Evolutionary conservation across 2,329 filamentous ascomycete species (phyloP), one percentile per base, ranked within the genome.

Genomic region (Xylaria multiplex): DNA sequence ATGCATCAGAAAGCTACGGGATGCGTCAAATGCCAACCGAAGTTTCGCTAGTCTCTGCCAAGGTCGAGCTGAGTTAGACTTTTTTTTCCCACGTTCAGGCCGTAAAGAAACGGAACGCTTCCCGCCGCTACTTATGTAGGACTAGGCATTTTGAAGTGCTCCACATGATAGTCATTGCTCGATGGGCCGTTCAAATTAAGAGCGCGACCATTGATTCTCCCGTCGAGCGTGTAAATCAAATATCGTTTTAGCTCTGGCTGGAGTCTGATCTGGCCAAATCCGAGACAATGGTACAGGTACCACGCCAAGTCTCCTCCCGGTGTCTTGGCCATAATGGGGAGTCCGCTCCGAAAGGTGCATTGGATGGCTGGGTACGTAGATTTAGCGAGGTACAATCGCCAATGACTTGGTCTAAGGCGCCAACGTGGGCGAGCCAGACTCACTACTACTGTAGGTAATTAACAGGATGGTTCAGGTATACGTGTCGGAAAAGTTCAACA

Each of bases 61-160:
- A 62, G 57, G 19, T 16, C 40, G 53, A 62, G 62, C 62, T 65
- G 65, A 56, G 35, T 19, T 49, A 19, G 49, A 46, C 37, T 7
- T 40, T 7, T 40, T 45, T 8, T 13, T 64, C 19, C 19, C 32
- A 13, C 42, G 32, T 27, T 24, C 14, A 19, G 14, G 22, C 46
- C 14, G n/a, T 32, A 42, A 13, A 14, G 5, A 42, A 30, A 37
- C n/a, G 16, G 49, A 14, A 22, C n/a, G 9, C 22, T 59, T 59
- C 35, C 43, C 24, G 49, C 30, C 45, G 11, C 37, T 50, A n/a
- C 54, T 14, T 24, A 35, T 54, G 59, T 49, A 63, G 16, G 24
- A 30, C 50, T 58, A 22, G 27, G 56, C 42, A 35, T 48, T 32
- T 24, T 4, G 32, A 43, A 48, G 40, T 13, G 24, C 16, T 43